A percentile compares a stretch with the other conserved stretches of the same genome.
Evolutionary conservation across 2,329 filamentous ascomycete species (phyloP).

Genomic region (Plectosphaerella cucumerina): DNA sequence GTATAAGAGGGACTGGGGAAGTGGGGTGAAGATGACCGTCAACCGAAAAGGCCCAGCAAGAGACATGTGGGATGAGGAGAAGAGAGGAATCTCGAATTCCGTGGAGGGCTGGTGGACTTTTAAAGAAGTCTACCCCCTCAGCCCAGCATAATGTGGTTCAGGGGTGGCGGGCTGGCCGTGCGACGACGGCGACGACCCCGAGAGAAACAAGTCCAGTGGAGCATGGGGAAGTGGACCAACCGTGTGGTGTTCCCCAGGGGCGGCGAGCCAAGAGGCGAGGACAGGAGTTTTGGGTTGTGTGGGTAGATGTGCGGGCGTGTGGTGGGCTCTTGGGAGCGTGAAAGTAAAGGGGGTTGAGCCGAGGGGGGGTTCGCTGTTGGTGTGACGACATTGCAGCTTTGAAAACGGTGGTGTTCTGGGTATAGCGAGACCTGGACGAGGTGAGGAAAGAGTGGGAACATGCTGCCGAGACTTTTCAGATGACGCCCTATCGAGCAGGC

Average conservation of each 20-base stretch:
- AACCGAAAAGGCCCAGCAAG: background rate
- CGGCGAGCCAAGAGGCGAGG: background rate
- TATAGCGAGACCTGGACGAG: background rate
- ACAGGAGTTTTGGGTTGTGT: background rate
- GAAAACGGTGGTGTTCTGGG: background rate
- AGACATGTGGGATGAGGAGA: background rate
- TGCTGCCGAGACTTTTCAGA: background rate
- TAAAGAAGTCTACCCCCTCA: background rate
- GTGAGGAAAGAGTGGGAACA: background rate
- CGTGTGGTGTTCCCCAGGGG: constrained; percentile 1
- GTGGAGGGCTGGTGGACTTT: background rate
- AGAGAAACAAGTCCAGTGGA: background rate
- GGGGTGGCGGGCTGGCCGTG: background rate
- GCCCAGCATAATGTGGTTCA: background rate
- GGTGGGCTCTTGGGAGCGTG: background rate
- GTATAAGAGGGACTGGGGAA: background rate
- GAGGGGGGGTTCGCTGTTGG: background rate
- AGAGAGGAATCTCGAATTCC: background rate
- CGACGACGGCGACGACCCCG: background rate
- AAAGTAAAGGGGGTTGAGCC: background rate
- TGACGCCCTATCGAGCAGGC: background rate
- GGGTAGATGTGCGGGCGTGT: background rate
- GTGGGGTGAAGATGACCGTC: background rate
- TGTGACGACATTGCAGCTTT: background rate
- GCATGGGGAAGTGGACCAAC: constrained; percentile 5